These are phyloP conservation scores for Sarocladiaceae sp. DNA, from an alignment of 2,329 filamentous ascomycete species.

Conservation along the genomic window DNA sequence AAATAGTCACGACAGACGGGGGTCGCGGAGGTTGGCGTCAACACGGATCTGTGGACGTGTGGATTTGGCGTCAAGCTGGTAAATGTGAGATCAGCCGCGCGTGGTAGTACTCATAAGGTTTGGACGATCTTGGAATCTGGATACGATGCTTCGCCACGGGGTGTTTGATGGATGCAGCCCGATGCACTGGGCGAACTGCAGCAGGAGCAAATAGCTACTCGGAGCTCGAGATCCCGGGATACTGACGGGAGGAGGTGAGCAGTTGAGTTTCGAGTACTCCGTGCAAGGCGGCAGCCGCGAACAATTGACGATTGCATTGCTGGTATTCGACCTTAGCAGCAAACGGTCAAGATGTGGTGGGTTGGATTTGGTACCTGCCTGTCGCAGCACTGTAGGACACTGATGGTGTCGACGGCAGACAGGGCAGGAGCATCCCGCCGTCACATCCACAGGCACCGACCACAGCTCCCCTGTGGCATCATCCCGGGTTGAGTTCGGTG, in stretches of 20 bases:
- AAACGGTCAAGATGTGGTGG: too few species aligned
- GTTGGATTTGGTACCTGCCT: too few species aligned
- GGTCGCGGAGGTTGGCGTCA: not conserved
- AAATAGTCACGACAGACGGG: slow-evolving; percentile 4
- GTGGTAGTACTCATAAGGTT: not conserved
- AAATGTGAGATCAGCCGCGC: not conserved
- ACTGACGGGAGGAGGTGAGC: not conserved
- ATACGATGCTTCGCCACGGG: not conserved
- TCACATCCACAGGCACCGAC: too few species aligned
- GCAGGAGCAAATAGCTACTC: too few species aligned
- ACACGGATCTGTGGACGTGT: slow-evolving; percentile 5
- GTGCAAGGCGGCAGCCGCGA: too few species aligned
- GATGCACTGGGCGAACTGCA: not conserved
- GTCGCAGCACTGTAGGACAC: too few species aligned
- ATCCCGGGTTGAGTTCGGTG: not conserved
- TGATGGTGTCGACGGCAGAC: too few species aligned
- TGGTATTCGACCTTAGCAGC: too few species aligned
- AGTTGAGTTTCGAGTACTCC: too few species aligned
- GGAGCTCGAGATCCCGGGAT: too few species aligned
- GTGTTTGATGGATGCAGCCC: not conserved
- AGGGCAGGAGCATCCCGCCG: not conserved
- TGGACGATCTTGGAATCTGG: not conserved
- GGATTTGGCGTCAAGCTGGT: slow-evolving; percentile 1
- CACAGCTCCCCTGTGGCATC: not conserved
- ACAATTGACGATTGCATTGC: too few species aligned